Evolutionary conservation across 495 filamentous ascomycete species (phyloP), one percentile per base, ranked within the genome.

Genomic region (Xylaria palmicola): DNA sequence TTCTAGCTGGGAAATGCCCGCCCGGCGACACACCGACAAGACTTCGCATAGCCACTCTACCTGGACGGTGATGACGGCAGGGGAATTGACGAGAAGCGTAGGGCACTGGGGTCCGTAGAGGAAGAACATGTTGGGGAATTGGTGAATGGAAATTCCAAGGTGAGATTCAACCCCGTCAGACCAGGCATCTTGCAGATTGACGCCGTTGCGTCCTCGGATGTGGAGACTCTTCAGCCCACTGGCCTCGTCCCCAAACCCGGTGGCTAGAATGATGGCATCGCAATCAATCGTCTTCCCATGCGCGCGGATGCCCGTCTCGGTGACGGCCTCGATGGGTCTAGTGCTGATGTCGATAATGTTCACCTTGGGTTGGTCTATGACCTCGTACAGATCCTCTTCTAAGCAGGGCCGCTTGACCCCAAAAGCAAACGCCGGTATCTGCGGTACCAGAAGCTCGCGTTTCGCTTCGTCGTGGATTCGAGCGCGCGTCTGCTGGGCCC

Each of bases 301-400:
- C 63, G n/a, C n/a, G n/a, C n/a, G n/a, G 48, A 85, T 78, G 0
- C 83, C 83, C 0, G 43, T 75, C 29, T 73, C 64, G 9, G 71
- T 75, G 26, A 88, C 72, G 15, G 74, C 74, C 0, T 64, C 68
- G 37, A 88, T 82, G 0, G 79, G 75, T 58, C 82, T 83, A 0
- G 66, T 39, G 1, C 77, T 74, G 56, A 81, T 77, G 65, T 83
- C 72, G 29, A 88, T 73, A 10, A 88, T 44, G 27, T 85, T 70
- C 17, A 87, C 83, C 59, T 80, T 81, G 0, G 75, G 71, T 17
- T 72, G 67, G 59, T 87, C 83, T 70, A 87, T 83, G 36, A 79
- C 75, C 61, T 87, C 85, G 59, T 80, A 87, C 69, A 82, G 88
- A 44, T 79, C 69, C 22, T 72, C 59, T 59, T 87, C 83, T 5